Evolutionary conservation across 495 filamentous ascomycete species (phyloP).

Genomic region (Astrothelium subdiscretum): DNA sequence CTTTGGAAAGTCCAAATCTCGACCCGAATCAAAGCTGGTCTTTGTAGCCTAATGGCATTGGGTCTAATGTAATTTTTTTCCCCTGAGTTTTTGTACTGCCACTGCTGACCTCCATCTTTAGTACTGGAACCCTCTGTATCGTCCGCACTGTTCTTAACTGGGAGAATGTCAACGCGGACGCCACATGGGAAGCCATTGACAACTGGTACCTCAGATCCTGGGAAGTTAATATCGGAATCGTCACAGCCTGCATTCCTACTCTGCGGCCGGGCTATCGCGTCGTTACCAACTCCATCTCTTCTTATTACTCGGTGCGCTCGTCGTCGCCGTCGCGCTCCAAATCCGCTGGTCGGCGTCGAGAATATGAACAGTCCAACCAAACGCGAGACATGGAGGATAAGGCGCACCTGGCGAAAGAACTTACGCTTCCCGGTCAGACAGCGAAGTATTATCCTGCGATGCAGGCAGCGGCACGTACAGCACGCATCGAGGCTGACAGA

Average conservation of each 20-base stretch:
- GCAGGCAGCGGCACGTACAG: not conserved
- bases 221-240: not conserved
- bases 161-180: not conserved
- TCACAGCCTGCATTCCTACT: not conserved
- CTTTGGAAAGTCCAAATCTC: not conserved
- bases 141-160: not conserved
- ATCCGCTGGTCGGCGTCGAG: not conserved
- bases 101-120: not conserved
- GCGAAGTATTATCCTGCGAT: not conserved
- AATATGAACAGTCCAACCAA: too few relatives aligned
- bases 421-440: not conserved
- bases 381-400: not conserved
- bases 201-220: not conserved
- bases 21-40: not conserved
- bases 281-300: not conserved
- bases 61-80: not conserved
- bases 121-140: not conserved
- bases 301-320: not conserved
- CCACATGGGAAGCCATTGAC: not conserved
- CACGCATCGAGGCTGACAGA: not conserved
- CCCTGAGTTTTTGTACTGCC: not conserved
- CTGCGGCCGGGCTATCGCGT: not conserved
- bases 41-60: not conserved
- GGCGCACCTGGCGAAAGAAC: not conserved
- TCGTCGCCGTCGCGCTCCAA: not conserved